Conservation (phyloP, 371 early-diverging fungal genomes). For the Fennellomyces sp. region DNA sequence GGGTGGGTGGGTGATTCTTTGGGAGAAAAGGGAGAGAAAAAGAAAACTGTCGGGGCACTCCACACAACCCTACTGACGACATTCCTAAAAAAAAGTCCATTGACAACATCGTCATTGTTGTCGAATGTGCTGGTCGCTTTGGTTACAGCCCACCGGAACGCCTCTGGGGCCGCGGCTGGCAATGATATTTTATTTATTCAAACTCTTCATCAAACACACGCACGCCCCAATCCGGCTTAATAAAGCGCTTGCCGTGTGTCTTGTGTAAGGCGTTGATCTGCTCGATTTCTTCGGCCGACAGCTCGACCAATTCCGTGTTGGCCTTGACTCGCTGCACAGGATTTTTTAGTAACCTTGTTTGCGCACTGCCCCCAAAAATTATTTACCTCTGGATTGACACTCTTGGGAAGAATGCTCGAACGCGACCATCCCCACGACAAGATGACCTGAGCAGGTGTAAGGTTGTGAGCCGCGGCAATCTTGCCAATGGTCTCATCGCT, state of each 20-base stretch:
- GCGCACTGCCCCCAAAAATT: not conserved
- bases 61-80: slow-evolving; percentile 5
- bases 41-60: not conserved
- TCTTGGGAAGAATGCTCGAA: slow-evolving; percentile 57
- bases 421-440: slow-evolving; percentile 81
- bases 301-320: slow-evolving; percentile 42
- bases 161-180: no score
- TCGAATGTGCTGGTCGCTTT: no score
- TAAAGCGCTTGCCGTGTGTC: slow-evolving; percentile 33
- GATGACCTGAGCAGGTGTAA: slow-evolving; percentile 75
- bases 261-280: slow-evolving; percentile 43
- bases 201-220: slow-evolving; percentile 45
- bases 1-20: not conserved
- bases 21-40: slow-evolving; percentile 1
- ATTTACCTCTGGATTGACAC: slow-evolving; percentile 46
- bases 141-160: no score
- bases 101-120: slow-evolving; percentile 11
- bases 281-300: slow-evolving; percentile 40
- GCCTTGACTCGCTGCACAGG: slow-evolving; percentile 36
- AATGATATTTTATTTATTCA: no score
- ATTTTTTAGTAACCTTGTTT: not conserved
- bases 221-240: slow-evolving; percentile 41
- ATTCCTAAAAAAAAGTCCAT: not conserved
- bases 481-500: slow-evolving; percentile 49
- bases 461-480: slow-evolving; percentile 66